phyloP scores from a whole-genome alignment of 2,329 filamentous ascomycete species.

The Clarireedia homoeocarpa region DNA sequence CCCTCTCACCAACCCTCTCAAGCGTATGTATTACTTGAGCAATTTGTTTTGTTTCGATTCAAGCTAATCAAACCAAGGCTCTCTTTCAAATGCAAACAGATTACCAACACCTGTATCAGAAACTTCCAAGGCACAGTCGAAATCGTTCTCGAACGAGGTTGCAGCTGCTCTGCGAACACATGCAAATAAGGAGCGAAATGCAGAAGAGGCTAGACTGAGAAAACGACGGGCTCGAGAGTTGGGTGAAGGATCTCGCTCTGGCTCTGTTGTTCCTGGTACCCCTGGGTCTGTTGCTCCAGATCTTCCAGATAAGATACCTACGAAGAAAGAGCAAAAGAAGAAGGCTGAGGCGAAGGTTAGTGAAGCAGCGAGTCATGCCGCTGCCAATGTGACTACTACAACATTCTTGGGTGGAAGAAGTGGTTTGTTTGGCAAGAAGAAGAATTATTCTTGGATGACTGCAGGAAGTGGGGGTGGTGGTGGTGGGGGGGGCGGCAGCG shows the following conservation, averaged over 20 bases:
- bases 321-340: conserved; percentile 82
- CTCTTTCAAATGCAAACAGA: conserved; percentile 29
- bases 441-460: conserved; percentile 69
- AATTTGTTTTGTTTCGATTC: conserved; percentile 19
- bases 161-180: conserved; percentile 50
- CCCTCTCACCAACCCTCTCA: conserved; percentile 47
- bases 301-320: conserved; percentile 58
- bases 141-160: conserved; percentile 35
- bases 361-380: conserved; percentile 70
- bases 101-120: conserved; percentile 40
- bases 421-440: conserved; percentile 49
- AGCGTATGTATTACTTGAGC: conserved; percentile 43
- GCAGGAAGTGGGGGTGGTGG: conserved; percentile 44
- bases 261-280: conserved; percentile 47
- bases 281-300: conserved; percentile 57
- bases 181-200: conserved; percentile 58
- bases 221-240: conserved; percentile 47
- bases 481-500: conserved; percentile 41
- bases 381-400: conserved; percentile 75
- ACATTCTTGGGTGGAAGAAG: conserved; percentile 64
- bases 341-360: conserved; percentile 65
- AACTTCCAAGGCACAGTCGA: conserved; percentile 41
- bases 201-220: conserved; percentile 65
- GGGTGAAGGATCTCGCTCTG: conserved; percentile 41
- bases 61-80: conserved; percentile 25